Conservation (phyloP, 441 rosid genomes). For the Croton setiger region DNA sequence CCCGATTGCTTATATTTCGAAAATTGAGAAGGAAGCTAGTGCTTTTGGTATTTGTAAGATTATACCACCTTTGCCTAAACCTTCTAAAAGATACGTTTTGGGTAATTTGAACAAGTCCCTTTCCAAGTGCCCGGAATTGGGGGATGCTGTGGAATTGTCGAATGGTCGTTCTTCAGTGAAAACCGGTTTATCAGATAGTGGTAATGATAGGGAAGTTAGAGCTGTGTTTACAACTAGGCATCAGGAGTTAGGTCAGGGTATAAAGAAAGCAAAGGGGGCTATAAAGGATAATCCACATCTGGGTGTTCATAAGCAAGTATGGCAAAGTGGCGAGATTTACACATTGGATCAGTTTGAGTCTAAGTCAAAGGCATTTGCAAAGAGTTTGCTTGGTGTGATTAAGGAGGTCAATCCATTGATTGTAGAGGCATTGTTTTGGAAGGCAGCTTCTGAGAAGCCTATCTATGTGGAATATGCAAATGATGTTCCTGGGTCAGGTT, state of each 20-base stretch:
- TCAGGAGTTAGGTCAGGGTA: constrained; percentile 83
- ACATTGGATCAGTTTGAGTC: constrained; percentile 94
- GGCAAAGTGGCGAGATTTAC: constrained; percentile 98
- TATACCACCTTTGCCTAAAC: constrained; percentile 91
- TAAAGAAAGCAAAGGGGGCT: constrained; percentile 55
- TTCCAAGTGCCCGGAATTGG: constrained; percentile 71
- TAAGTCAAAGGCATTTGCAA: constrained; percentile 77
- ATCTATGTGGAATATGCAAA: constrained; percentile 93
- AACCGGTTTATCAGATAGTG: constrained; percentile 24
- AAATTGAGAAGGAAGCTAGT: constrained; percentile 92
- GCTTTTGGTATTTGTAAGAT: constrained; percentile 97
- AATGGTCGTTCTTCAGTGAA: constrained; percentile 27
- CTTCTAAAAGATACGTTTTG: constrained; percentile 79
- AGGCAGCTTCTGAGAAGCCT: constrained; percentile 81
- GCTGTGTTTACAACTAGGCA: constrained; percentile 96
- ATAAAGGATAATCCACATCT: constrained; percentile 37
- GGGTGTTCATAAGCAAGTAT: constrained; percentile 81
- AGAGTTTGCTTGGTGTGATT: constrained; percentile 52
- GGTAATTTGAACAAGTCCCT: constrained; percentile 81
- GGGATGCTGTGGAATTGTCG: constrained; percentile 35
- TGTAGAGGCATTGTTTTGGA: constrained; percentile 92
- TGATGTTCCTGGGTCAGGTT: constrained; percentile 97
- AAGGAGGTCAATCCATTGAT: constrained; percentile 74
- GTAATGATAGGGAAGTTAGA: constrained; percentile 45
- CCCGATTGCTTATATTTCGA: constrained; percentile 96